Conservation (phyloP, 1,284 basidiomycete species). For the Rhodotorula sp. region DNA sequence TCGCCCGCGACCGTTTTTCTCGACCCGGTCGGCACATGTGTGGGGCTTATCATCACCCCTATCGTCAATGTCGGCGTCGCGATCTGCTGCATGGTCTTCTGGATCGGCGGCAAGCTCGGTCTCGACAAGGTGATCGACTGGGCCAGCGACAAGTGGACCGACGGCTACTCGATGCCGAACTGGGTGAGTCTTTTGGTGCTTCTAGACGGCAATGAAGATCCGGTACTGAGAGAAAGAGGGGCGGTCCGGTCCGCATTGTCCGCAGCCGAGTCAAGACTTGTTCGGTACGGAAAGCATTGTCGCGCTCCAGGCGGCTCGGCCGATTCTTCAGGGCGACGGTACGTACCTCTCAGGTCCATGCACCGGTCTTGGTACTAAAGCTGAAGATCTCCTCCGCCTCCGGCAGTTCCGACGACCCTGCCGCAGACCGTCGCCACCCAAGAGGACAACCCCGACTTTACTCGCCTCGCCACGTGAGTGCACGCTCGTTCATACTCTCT, state of each 20-base stretch:
- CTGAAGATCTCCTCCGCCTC: too few relatives aligned
- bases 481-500: background rate
- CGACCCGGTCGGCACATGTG: conserved; percentile 18
- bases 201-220: too few relatives aligned
- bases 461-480: conserved; percentile 16
- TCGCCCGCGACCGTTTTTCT: conserved; percentile 22
- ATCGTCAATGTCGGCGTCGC: conserved; percentile 6
- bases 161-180: conserved; percentile 19
- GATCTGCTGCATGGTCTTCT: conserved; percentile 3
- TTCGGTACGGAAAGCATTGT: background rate
- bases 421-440: conserved; percentile 3
- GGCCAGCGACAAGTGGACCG: conserved; percentile 8
- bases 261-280: conserved; percentile 22
- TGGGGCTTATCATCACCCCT: conserved; percentile 13
- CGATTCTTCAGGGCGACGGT: conserved; percentile 10
- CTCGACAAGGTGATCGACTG: conserved; percentile 4
- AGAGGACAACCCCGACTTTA: conserved; percentile 24
- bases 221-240: background rate
- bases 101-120: conserved; percentile 5
- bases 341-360: background rate
- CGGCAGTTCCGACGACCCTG: conserved; percentile 15
- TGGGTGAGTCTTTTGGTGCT: conserved; percentile 10
- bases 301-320: conserved; percentile 12
- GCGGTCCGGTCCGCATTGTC: background rate
- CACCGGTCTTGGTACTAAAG: too few relatives aligned